A percentile compares a stretch with the other conserved stretches of the same genome.
phyloP scores from a whole-genome alignment of 1,284 basidiomycete genomes.

The Ceratobasidium sp. region DNA sequence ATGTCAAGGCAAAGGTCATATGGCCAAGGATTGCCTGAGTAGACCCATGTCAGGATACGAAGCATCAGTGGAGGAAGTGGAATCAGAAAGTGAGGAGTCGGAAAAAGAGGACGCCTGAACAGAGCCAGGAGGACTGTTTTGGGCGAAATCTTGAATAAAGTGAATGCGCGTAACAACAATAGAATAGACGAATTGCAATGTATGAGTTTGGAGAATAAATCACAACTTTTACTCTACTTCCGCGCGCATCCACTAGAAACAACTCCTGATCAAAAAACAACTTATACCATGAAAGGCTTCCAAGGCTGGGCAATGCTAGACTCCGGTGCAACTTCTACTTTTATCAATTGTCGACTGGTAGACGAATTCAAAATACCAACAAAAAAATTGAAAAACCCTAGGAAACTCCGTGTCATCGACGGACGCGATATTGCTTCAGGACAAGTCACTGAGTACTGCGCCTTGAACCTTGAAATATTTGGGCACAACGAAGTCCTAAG shows the following conservation, averaged over 20 bases:
- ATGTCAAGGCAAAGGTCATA: background rate
- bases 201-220: background rate
- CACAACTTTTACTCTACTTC: background rate
- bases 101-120: background rate
- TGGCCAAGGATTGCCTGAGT: background rate
- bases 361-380: background rate
- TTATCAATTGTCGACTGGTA: no score
- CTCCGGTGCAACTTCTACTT: no score
- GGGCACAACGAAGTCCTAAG: background rate
- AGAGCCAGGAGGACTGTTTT: no score
- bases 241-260: no score
- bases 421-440: background rate
- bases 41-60: background rate
- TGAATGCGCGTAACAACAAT: background rate
- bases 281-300: no score
- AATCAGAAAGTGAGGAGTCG: background rate
- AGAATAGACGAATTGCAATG: background rate
- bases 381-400: background rate
- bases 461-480: background rate
- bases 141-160: no score
- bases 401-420: background rate
- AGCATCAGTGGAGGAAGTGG: background rate
- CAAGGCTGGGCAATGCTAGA: no score
- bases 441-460: background rate
- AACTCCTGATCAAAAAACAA: no score